These are phyloP conservation scores for Ceratocystis albifundus DNA, from an alignment of 2,329 filamentous ascomycete genomes.

Conservation along the genomic window DNA sequence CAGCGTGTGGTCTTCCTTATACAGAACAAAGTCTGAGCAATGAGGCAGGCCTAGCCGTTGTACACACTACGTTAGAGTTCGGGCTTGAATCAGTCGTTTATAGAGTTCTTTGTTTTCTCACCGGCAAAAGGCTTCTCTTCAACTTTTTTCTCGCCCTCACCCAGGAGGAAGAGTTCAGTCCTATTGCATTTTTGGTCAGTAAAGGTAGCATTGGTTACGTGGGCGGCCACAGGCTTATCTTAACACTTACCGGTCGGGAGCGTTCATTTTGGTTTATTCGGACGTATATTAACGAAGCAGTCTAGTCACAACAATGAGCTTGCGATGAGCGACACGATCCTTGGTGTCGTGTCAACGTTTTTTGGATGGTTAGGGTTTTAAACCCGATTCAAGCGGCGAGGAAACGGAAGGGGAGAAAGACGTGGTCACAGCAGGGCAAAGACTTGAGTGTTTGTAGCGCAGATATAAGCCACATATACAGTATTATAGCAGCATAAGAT, in stretches of 20 bases:
- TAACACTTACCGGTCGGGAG: slow-evolving; percentile 42
- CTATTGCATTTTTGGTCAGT: slow-evolving; percentile 37
- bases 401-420: background rate
- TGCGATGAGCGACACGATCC: background rate
- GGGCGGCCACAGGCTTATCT: background rate
- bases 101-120: slow-evolving; percentile 35
- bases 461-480: too few relatives aligned
- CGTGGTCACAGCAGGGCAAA: background rate
- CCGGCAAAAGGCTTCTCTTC: slow-evolving; percentile 79
- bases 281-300: background rate
- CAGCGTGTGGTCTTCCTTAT: slow-evolving; percentile 94
- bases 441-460: background rate
- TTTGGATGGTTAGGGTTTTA: background rate
- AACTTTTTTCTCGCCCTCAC: slow-evolving; percentile 84
- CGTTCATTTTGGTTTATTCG: slow-evolving; percentile 38
- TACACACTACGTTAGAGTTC: background rate
- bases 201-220: background rate
- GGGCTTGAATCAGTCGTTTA: background rate
- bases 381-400: background rate
- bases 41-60: slow-evolving; percentile 66
- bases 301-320: background rate
- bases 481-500: background rate
- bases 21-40: slow-evolving; percentile 87
- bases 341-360: background rate
- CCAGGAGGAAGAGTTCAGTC: slow-evolving; percentile 86